Evolutionary conservation across 805 yeast species (phyloP), one percentile per base, ranked within the genome.

Genomic region (Saccharomycopsis synnaedendra): DNA sequence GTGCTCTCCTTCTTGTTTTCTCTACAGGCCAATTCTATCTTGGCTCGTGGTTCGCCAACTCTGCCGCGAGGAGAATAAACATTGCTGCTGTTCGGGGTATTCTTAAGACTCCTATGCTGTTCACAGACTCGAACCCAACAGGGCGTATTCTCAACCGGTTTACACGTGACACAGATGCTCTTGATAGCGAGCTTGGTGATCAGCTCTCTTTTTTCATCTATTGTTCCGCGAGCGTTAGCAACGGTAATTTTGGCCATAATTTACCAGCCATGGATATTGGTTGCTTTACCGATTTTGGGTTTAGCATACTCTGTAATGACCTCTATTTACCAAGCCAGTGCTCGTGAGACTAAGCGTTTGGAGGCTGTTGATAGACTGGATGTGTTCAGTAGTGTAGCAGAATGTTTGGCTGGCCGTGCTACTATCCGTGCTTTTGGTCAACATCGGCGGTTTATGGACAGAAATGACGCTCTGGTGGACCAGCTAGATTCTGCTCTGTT

Each of bases 61-160:
- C 62, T 41, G 78, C 90, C 8, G 71, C 86, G 3, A 73, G 64
- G 47, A 59, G 56, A n/a, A 66, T 87, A 58, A 86, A 86, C 58
- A 65, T 80, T 39, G 55, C 57, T 44, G 88, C 95, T 0, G 69
- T 80, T 46, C 62, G 70, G 42, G 72, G 68, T 36, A 68, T 87
- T 10, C 65, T 87, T 50, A 80, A 80, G 51, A 79, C 93, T 2
- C 95, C 95, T 43, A 85, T 85, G 90, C 64, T 80, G 0, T 88
- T 76, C 60, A 72, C 85, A 64, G 96, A 88, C 58, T 78, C 86
- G 7, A 84, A 94, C 0, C 96, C 96, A 19, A 72, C 85, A 70
- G 96, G 96, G 1, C 72, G 96, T 55, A 80, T 87, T 50, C 67
- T 88, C 60, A 87, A 85, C 64, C 69, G 95, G 55, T 87, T 86